Base-by-base conservation (phyloP, 2,329 filamentous ascomycete genomes). In the Colletotrichum sp. region DNA sequence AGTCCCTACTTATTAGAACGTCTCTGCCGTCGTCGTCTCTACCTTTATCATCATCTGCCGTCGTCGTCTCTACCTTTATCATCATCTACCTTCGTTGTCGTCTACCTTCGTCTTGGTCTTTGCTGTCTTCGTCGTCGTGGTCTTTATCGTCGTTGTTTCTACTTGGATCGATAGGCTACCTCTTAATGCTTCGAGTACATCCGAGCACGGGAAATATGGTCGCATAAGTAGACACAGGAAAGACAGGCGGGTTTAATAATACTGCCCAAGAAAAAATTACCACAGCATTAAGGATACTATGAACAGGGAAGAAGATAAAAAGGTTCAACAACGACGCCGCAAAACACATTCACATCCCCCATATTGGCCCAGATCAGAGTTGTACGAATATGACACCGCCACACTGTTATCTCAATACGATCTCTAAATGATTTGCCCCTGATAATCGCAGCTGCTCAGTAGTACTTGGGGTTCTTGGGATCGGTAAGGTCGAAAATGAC, bases 401-500 rank as follows among this genome's bases (percentile, higher is more conserved):
- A 49, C 18, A 49, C 9, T 7, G 18, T 2, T 6, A n/a, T 32
- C 9, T 30, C 30, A 30, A 30, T 30, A 30, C 30, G 30, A 30
- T 30, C 30, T 30, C 30, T 30, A 30, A 30, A 30, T 30, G 30
- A 30, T 30, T 30, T 30, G 30, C 30, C 30, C 30, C 30, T 30
- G 9, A 30, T 30, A 30, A 30, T 30, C 30, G 30, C 30, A 30
- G 30, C 30, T 30, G 30, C 30, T 30, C 39, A 49, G 39, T 49
- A 49, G 39, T 49, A 49, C 39, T 49, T 49, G 39, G 39, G 39
- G 18, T 90, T 85, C 73, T 87, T 79, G 0, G 89, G 89, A 74
- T 92, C 90, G 18, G 88, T 88, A 18, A 92, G 80, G 79, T 92
- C 90, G 79, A 90, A 92, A 67, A 92, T 87, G 75, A 91, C 89